Conservation (phyloP, 352 stramenopile species). For the Plasmopara muralis region DNA sequence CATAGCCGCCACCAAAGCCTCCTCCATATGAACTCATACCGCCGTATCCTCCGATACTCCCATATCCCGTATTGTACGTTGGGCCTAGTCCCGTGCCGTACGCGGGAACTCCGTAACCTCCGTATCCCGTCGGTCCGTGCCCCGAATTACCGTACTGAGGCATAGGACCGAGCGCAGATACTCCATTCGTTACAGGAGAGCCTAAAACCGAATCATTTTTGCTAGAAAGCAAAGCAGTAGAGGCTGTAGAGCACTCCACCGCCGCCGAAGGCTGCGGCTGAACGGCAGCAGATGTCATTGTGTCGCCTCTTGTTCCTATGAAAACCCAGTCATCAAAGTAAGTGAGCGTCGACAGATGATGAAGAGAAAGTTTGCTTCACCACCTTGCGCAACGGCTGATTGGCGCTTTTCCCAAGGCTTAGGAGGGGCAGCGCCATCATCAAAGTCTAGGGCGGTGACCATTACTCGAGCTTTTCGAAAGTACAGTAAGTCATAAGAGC, state of each 20-base stretch:
- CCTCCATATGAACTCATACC: conserved; percentile 30
- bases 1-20: conserved; percentile 23
- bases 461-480: conserved; percentile 4
- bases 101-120: conserved; percentile 17
- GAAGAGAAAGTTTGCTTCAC: conserved; percentile 6
- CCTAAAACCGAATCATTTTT: conserved; percentile 7
- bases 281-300: conserved; percentile 14
- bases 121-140: conserved; percentile 16
- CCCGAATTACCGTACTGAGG: conserved; percentile 15
- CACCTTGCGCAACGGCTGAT: conserved; percentile 16
- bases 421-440: conserved; percentile 14
- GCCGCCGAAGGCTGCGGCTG: conserved; percentile 12
- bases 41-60: conserved; percentile 27
- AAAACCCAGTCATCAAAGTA: conserved; percentile 2
- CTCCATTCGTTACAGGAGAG: conserved; percentile 4
- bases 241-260: conserved; percentile 3
- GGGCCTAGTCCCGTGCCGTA: conserved; percentile 19
- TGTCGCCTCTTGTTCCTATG: conserved; percentile 7
- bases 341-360: conserved; percentile 4
- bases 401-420: conserved; percentile 52
- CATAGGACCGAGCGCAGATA: conserved; percentile 8
- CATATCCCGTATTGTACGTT: conserved; percentile 27
- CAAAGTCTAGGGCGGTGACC: conserved; percentile 25
- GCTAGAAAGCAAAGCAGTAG: conserved; percentile 5
- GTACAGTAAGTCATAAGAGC: too few relatives aligned